These are phyloP conservation scores for Filosporella fistucella DNA, from an alignment of 495 filamentous ascomycete genomes.

Conservation along the genomic window DNA sequence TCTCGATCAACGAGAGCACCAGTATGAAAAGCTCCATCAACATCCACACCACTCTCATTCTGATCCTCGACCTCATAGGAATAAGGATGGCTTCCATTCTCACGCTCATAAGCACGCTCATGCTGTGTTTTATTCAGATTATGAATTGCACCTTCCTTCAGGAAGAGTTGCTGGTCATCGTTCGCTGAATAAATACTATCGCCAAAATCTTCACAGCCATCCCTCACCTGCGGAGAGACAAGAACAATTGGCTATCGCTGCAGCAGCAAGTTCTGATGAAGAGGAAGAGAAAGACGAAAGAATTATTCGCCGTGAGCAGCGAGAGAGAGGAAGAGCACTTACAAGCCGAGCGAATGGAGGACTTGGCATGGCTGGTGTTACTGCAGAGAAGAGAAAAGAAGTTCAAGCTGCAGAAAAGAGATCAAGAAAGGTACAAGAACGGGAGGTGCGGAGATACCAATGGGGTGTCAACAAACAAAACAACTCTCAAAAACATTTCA, in stretches of 20 bases:
- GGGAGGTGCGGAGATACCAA: constrained; percentile 52
- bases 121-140: constrained; percentile 82
- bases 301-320: constrained; percentile 27
- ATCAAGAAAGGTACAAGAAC: constrained; percentile 56
- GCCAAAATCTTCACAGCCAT: constrained; percentile 86
- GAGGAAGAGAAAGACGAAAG: constrained; percentile 27
- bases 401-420: constrained; percentile 60
- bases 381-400: constrained; percentile 63
- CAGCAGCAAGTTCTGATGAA: constrained; percentile 30
- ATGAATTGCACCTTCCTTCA: constrained; percentile 89
- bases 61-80: constrained; percentile 60
- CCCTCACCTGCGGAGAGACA: constrained; percentile 64
- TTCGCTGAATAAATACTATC: constrained; percentile 78
- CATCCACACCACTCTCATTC: constrained; percentile 63
- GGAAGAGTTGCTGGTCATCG: constrained; percentile 89
- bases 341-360: constrained; percentile 65
- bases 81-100: constrained; percentile 68
- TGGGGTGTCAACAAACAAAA: constrained; percentile 58
- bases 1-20: constrained; percentile 56
- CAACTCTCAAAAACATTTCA: constrained; percentile 76
- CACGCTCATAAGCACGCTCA: constrained; percentile 58
- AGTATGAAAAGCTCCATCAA: constrained; percentile 53
- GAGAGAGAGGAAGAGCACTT: constrained; percentile 55
- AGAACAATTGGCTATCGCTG: constrained; percentile 51
- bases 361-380: constrained; percentile 70